These are phyloP conservation scores for Cucurbita moschata DNA, from an alignment of 306 rosid species.

Conservation along the genomic window DNA sequence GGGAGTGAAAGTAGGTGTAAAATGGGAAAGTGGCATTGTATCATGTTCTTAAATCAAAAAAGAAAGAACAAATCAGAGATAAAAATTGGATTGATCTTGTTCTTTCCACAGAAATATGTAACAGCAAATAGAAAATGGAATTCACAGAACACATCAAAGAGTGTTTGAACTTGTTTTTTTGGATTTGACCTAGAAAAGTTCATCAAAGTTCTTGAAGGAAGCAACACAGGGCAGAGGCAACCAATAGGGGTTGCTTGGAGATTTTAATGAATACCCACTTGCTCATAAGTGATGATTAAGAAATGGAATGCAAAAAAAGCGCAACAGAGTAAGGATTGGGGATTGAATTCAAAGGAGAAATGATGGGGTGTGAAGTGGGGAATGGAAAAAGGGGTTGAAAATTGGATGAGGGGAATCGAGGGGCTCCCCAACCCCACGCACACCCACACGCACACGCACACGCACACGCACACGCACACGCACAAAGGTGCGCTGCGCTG, in stretches of 20 bases:
- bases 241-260: not conserved
- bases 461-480: not conserved
- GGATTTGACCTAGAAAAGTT: not conserved
- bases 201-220: not conserved
- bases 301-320: not conserved
- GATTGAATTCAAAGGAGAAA: not conserved
- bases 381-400: not conserved
- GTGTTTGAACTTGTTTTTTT: not conserved
- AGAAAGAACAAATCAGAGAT: not conserved
- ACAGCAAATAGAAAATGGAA: not conserved
- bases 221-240: not conserved
- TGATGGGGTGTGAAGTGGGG: not conserved
- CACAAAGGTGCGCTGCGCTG: not conserved
- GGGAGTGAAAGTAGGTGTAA: not conserved
- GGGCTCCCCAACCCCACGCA: not conserved
- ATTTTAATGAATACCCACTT: not conserved
- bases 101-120: not conserved
- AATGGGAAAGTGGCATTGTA: not conserved
- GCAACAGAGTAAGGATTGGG: not conserved
- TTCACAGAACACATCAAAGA: not conserved
- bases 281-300: not conserved
- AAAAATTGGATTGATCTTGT: not conserved
- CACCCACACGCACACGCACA: not conserved
- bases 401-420: not conserved
- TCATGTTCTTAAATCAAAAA: not conserved